Evolutionary conservation across 495 filamentous ascomycete genomes (phyloP), one percentile per base, ranked within the genome.

Genomic region (Annulohypoxylon nitens): DNA sequence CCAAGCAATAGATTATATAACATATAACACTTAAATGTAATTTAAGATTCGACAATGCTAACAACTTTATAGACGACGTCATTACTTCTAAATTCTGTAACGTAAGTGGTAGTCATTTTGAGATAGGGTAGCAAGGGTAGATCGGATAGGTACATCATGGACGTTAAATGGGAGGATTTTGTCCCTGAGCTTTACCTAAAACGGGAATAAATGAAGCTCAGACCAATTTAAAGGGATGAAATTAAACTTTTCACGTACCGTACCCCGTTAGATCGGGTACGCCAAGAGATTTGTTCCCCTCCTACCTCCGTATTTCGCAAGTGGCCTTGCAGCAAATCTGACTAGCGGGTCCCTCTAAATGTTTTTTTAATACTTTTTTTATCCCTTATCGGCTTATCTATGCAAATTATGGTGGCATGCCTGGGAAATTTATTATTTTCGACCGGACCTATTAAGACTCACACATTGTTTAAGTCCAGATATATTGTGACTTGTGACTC

Each of bases 371-470:
- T 4, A 16, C 61, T 70, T 74, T 69, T 61, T 61, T 57, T 23
- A 50, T 30, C 54, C 43, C 72, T 75, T 75, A 75, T 75, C 72
- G 43, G 67, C 67, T 75, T 75, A 75, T 75, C 72, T 60, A 51
- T 47, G 23, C 12, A 30, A 9, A 61, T 34, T 41, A 36, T 50
- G 62, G 71, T 64, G 37, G 66, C 71, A 75, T 75, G 72, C 45
- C 58, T 37, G 63, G 63, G 43, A 75, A 74, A 67, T 75, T 75
- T 65, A 65, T 75, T 36, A 34, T 57, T 60, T 60, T 75, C 61
- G 33, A 69, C 63, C 68, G 64, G 59, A 61, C 8, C 53, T 61
- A 43, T 50, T 20, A 26, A 68, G 47, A 67, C 64, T 67, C 55
- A 60, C 62, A 37, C 47, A 50, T 57, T 51, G 12, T 33, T 45